These are phyloP conservation scores for Tricholoma furcatifolium DNA, from an alignment of 768 basidiomycete species.

Conservation along the genomic window DNA sequence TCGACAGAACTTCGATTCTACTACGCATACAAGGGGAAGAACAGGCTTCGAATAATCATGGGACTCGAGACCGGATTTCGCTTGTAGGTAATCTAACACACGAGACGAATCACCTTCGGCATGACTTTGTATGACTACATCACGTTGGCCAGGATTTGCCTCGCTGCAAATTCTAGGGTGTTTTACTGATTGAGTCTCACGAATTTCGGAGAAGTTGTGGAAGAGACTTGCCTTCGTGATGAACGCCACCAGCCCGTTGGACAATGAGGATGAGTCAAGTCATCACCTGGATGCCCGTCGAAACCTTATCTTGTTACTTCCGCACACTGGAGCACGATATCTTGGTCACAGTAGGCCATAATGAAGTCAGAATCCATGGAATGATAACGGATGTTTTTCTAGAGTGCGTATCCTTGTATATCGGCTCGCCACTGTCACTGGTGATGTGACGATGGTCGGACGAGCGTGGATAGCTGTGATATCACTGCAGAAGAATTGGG, in stretches of 20 bases:
- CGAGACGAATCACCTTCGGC: background rate
- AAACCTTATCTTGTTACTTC: background rate
- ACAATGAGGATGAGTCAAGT: background rate
- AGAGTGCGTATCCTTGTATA: too few species aligned
- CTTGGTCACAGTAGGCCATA: background rate
- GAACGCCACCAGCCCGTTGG: slow-evolving; percentile 1
- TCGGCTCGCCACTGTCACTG: too few species aligned
- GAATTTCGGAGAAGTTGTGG: background rate
- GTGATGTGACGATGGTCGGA: too few species aligned
- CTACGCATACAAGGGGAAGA: background rate
- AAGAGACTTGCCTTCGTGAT: background rate
- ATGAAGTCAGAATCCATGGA: background rate
- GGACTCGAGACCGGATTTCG: background rate
- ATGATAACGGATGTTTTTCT: too few species aligned
- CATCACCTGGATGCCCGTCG: background rate
- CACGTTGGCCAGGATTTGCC: background rate
- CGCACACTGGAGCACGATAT: background rate
- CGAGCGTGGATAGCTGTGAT: too few species aligned
- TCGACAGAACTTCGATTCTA: background rate
- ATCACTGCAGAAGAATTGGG: too few species aligned
- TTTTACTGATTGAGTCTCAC: background rate
- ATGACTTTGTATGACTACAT: background rate
- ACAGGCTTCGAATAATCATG: background rate
- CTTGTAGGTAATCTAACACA: background rate
- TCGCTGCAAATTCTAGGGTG: background rate